These are phyloP conservation scores for Arabidopsis arenosa DNA, from an alignment of 345 rosid species.

Conservation along the genomic window DNA sequence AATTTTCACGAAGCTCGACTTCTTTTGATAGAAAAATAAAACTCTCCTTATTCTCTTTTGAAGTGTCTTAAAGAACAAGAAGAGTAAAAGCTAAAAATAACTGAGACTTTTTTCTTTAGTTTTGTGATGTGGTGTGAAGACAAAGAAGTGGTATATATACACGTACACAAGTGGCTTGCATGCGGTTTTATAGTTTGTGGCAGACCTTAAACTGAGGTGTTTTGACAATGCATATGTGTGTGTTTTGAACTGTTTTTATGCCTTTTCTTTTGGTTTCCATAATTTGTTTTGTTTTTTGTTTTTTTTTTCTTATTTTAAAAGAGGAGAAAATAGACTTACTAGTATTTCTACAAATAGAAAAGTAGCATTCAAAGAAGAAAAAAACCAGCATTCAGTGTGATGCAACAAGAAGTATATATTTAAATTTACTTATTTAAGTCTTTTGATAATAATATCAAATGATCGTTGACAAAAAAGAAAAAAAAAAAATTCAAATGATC, in stretches of 20 bases:
- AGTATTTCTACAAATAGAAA: too few species aligned
- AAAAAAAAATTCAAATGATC: too few species aligned
- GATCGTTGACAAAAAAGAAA: too few species aligned
- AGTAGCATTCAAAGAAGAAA: too few species aligned
- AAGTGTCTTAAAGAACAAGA: constrained; percentile 17
- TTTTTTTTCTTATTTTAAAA: background rate
- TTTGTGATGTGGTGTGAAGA: constrained; percentile 31
- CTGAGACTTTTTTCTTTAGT: constrained; percentile 2
- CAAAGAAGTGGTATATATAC: constrained; percentile 31
- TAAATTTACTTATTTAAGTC: too few species aligned
- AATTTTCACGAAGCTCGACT: background rate
- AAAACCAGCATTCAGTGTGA: too few species aligned
- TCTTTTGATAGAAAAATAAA: background rate
- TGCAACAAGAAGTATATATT: too few species aligned
- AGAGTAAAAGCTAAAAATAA: constrained; percentile 13
- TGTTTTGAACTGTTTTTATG: constrained; percentile 45
- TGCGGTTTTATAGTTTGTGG: constrained; percentile 33
- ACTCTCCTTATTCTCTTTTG: constrained; percentile 21
- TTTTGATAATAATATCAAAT: too few species aligned
- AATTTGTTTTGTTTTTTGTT: background rate
- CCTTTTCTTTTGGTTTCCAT: constrained; percentile 40
- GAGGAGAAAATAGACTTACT: background rate
- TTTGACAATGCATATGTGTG: constrained; percentile 27
- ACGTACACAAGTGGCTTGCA: constrained; percentile 3
- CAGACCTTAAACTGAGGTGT: constrained; percentile 31